phyloP scores from a whole-genome alignment of 139 green algal species.

The Picochlorum costavermella region DNA sequence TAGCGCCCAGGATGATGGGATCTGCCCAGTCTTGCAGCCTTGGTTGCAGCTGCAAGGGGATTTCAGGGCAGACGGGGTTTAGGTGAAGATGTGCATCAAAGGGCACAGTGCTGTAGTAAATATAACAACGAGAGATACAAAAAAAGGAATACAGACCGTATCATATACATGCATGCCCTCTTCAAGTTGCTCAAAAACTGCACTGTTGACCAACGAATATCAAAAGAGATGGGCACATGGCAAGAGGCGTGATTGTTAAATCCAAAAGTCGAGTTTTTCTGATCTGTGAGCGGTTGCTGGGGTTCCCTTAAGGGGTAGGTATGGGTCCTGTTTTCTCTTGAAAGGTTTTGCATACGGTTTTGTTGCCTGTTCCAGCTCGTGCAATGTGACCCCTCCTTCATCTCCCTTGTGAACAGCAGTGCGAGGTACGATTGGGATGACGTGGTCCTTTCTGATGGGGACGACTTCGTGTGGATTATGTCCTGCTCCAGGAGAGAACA shows the following conservation, averaged over 20 bases:
- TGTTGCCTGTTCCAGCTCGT: conserved; percentile 14
- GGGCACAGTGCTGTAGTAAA: no score
- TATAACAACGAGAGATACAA: no score
- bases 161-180: not conserved
- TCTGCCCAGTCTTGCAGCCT: no score
- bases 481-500: conserved; percentile 65
- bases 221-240: not conserved
- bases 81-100: no score
- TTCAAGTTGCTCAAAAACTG: not conserved
- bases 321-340: conserved; percentile 17
- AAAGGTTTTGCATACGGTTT: conserved; percentile 36
- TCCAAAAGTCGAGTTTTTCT: conserved; percentile 17
- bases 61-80: no score
- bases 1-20: no score
- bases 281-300: not conserved
- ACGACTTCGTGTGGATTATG: conserved; percentile 47
- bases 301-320: not conserved
- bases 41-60: no score
- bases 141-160: no score
- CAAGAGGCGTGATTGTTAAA: not conserved
- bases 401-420: conserved; percentile 30
- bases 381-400: conserved; percentile 18
- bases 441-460: conserved; percentile 40
- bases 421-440: conserved; percentile 39
- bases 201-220: not conserved